These are phyloP conservation scores for Globisporangium cystogenes DNA, from an alignment of 352 stramenopile genomes.

Conservation along the genomic window DNA sequence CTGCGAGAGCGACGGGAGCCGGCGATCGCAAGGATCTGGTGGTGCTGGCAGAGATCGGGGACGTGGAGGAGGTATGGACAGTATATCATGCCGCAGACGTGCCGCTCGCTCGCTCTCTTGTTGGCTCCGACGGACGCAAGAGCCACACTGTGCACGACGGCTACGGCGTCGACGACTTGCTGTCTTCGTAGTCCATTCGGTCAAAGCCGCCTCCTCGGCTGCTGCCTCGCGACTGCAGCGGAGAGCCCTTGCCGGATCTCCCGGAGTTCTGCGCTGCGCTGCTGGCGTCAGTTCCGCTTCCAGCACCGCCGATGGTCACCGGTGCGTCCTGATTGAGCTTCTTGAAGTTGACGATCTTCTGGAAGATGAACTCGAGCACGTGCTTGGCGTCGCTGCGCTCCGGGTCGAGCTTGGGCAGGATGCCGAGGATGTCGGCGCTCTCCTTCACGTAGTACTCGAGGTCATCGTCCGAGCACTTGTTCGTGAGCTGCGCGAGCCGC, in stretches of 20 bases:
- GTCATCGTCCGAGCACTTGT: conserved; percentile 93
- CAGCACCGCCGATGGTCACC: neutral
- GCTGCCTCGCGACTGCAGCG: conserved; percentile 5
- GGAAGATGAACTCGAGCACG: conserved; percentile 91
- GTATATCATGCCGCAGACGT: neutral
- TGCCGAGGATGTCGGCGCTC: conserved; percentile 89
- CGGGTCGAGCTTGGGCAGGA: conserved; percentile 68
- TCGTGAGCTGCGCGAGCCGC: conserved; percentile 92
- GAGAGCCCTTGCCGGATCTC: conserved; percentile 18
- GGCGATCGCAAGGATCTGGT: neutral
- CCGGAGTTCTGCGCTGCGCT: conserved; percentile 11
- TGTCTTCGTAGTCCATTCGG: conserved; percentile 42
- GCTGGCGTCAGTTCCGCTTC: conserved; percentile 10
- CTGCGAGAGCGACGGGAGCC: neutral
- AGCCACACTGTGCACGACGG: neutral
- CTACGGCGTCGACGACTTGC: conserved; percentile 44
- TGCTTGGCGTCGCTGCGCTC: conserved; percentile 83
- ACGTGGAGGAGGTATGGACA: neutral
- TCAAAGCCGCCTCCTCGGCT: conserved; percentile 10
- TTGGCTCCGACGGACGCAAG: neutral
- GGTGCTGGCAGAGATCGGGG: neutral
- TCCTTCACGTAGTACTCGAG: conserved; percentile 94
- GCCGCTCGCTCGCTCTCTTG: too few relatives aligned
- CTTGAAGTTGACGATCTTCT: conserved; percentile 93
- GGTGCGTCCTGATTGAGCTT: conserved; percentile 81